Evolutionary conservation across 805 yeast genomes (phyloP), one percentile per base, ranked within the genome.

Genomic region (Nakazawaea anatomiae): DNA sequence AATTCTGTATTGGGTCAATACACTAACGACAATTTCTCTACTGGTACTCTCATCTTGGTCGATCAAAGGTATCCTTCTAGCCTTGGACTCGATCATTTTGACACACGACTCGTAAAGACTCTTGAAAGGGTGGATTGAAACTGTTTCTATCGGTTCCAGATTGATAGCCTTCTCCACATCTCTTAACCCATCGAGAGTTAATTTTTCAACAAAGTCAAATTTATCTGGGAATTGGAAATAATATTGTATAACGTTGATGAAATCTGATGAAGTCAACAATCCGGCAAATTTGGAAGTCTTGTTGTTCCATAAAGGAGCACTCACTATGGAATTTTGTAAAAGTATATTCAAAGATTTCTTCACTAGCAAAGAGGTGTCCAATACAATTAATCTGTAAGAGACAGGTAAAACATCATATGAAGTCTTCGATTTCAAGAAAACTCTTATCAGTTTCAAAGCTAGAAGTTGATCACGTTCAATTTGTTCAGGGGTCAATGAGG

Each of bases 381-480:
- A 80, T 44, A 94, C 98, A 51, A 94, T 87, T 60, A 94, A 76
- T 59, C 97, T 76, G 66, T 92, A 94, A 25, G 96, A 85, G 36
- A 94, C 98, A 2, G 99, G 99, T 41, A 94, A 75, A 27, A 94
- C 99, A 62, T 94, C 99, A 66, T 94, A 94, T 1, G 97, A 89
- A 0, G 96, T 91, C 65, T 92, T 92, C 46, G 94, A 83, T 61
- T 89, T 86, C 42, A 94, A 72, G 61, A 94, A 94, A 34, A 81
- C 71, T 45, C 97, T 74, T 54, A 94, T 94, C 18, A 96, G 89
- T 57, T 82, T 80, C 52, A 89, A 77, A 0, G 94, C 96, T n/a
- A 78, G 68, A 54, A 73, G 74, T 63, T 89, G 96, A 60, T 85
- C 89, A 52, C 73, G 73, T 51, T 75, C 61, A 5, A 66, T 59